Base-by-base conservation (phyloP, 805 yeast species). In the Barnettozyma salicaria region DNA sequence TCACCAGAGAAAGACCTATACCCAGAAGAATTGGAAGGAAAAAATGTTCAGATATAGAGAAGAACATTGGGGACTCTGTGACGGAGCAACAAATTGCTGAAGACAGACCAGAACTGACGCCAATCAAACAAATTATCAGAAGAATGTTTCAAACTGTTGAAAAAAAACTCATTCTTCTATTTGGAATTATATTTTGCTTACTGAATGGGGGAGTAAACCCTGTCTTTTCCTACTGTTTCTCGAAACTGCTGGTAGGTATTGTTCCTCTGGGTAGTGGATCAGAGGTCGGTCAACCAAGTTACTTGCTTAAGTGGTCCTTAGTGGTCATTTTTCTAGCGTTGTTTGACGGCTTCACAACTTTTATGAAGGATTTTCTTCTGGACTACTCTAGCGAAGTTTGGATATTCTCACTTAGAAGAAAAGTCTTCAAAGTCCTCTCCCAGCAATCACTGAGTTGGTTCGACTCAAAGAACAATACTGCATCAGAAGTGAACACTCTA, bases 151-250 rank as follows among this genome's bases (percentile, higher is more conserved):
- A 24, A 7, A 55, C 54, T 1, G 56, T 52, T 3, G 49, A 47
- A 14, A 46, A 44, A 8, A 63, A 55, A 30, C 18, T 30, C 4
- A 41, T 58, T 4, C 48, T 76, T 1, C 10, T 55, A 1, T 1
- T 70, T 1, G 97, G 96, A 0, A 37, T 83, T 1, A 0, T 70
- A 0, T 46, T 70, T 5, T 65, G 88, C 0, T 43, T 78, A 0
- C 32, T 72, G 1, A 76, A 79, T 41, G 89, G 95, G 9, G 70
- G 70, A 1, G 58, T 74, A 1, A 79, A 76, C 41, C 97, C 97
- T 0, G 60, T 84, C 0, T 87, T 92, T 44, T 83, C 96, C 0
- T 88, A 60, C 53, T 72, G 82, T 19, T 76, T 89, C 44, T 75
- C 97, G 1, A 76, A 77, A 41, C 59, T 90, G 7, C 59, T 90